Conservation (phyloP, 768 basidiomycete species). For the Russula compacta region DNA sequence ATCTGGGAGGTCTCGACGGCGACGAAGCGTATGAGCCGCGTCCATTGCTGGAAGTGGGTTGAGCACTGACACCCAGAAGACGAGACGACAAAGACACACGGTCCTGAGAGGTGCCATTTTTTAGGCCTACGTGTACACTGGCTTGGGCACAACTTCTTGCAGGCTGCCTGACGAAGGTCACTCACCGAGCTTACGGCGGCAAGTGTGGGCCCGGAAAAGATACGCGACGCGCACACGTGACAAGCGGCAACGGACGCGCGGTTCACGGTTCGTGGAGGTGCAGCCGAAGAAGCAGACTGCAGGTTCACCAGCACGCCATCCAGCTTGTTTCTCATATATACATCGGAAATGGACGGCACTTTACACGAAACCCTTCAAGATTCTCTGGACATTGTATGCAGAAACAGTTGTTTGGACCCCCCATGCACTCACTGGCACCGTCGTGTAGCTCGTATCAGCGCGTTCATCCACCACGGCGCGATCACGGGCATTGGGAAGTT, state of each 20-base stretch:
- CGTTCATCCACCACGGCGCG: slow-evolving; percentile 45
- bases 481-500: slow-evolving; percentile 42
- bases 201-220: not conserved
- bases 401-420: no score
- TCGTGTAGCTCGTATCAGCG: slow-evolving; percentile 50
- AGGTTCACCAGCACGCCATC: not conserved
- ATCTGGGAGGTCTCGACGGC: slow-evolving; percentile 65
- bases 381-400: slow-evolving; percentile 38
- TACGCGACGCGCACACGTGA: slow-evolving; percentile 16
- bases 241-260: not conserved
- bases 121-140: not conserved
- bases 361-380: slow-evolving; percentile 46
- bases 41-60: slow-evolving; percentile 49
- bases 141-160: not conserved
- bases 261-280: no score
- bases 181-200: not conserved
- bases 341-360: not conserved
- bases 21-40: slow-evolving; percentile 72
- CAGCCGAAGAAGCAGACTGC: not conserved
- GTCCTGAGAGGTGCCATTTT: slow-evolving; percentile 51
- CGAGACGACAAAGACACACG: slow-evolving; percentile 29
- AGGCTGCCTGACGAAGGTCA: no score
- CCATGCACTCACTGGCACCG: not conserved
- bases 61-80: not conserved
- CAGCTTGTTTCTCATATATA: not conserved